Percentiles rank a stretch among this genome's conserved stretches.
phyloP scores from a whole-genome alignment of 2,329 filamentous ascomycete genomes.

The Lojkania enalia region DNA sequence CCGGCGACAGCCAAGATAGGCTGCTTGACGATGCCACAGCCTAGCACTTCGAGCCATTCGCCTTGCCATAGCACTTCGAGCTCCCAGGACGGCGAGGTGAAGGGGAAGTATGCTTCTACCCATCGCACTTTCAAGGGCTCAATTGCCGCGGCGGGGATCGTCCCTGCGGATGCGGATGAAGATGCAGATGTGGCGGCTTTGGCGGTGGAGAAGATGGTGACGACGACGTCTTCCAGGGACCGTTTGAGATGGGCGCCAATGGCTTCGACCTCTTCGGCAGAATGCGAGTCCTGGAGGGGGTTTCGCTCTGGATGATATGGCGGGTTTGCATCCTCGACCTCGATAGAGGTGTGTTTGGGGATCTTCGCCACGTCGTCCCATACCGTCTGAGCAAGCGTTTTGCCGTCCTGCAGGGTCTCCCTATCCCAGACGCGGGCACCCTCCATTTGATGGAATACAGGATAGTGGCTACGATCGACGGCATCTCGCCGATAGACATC shows the following conservation, averaged over 20 bases:
- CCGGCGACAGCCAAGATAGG: conserved; percentile 76
- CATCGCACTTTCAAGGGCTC: conserved; percentile 86
- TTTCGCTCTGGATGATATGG: conserved; percentile 77
- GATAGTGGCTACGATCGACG: conserved; percentile 93
- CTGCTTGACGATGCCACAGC: conserved; percentile 89
- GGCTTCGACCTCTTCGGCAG: conserved; percentile 75
- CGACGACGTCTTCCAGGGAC: conserved; percentile 85
- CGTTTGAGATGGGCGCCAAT: conserved; percentile 84
- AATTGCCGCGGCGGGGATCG: conserved; percentile 34
- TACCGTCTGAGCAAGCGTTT: conserved; percentile 63
- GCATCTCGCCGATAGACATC: conserved; percentile 96
- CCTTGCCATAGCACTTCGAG: conserved; percentile 93
- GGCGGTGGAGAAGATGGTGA: conserved; percentile 83
- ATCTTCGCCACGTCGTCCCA: conserved; percentile 71
- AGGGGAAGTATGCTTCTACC: conserved; percentile 97
- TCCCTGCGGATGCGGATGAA: conserved; percentile 53
- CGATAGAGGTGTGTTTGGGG: conserved; percentile 71
- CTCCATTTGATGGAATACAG: conserved; percentile 98
- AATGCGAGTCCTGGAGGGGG: conserved; percentile 78
- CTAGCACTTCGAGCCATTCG: conserved; percentile 93
- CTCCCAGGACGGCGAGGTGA: conserved; percentile 94
- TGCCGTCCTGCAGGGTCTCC: conserved; percentile 53
- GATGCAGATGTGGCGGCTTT: conserved; percentile 60
- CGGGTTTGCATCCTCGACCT: conserved; percentile 82
- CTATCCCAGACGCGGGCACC: conserved; percentile 89